Conservation (phyloP, 805 yeast genomes). For the Wickerhamiella allomyrinae region DNA sequence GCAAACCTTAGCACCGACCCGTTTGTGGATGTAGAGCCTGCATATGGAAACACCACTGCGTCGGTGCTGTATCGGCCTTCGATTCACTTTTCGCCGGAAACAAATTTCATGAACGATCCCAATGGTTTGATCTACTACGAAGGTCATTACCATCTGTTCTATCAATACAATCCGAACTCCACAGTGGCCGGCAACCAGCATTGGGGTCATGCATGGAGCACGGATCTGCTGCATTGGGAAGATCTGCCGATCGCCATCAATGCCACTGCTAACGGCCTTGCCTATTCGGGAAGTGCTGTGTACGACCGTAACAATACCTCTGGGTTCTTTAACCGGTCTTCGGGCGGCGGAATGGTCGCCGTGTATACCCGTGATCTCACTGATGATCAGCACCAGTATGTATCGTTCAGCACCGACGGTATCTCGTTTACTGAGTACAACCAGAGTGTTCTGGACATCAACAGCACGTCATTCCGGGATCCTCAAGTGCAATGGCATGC, state of each 20-base stretch:
- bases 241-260: conserved; percentile 25
- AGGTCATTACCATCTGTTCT: conserved; percentile 27
- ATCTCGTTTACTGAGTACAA: conserved; percentile 22
- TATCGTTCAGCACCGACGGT: conserved; percentile 27
- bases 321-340: conserved; percentile 20
- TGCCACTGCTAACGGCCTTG: conserved; percentile 21
- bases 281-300: conserved; percentile 29
- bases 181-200: conserved; percentile 25
- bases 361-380: conserved; percentile 24
- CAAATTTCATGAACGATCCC: conserved; percentile 34
- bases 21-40: neutral
- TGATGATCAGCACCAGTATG: conserved; percentile 23
- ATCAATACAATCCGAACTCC: conserved; percentile 27
- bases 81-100: conserved; percentile 26
- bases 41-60: neutral
- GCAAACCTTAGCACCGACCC: too few relatives aligned
- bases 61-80: conserved; percentile 10
- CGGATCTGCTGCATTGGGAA: conserved; percentile 26
- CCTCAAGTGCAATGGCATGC: conserved; percentile 15
- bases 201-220: conserved; percentile 32
- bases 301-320: conserved; percentile 28
- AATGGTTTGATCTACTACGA: conserved; percentile 29
- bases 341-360: conserved; percentile 26
- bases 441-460: conserved; percentile 24
- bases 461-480: conserved; percentile 14